A percentile compares a stretch with the other conserved stretches of the same genome.
phyloP scores from a whole-genome alignment of 108 stramenopile species.

The Cyclotella sp. region DNA sequence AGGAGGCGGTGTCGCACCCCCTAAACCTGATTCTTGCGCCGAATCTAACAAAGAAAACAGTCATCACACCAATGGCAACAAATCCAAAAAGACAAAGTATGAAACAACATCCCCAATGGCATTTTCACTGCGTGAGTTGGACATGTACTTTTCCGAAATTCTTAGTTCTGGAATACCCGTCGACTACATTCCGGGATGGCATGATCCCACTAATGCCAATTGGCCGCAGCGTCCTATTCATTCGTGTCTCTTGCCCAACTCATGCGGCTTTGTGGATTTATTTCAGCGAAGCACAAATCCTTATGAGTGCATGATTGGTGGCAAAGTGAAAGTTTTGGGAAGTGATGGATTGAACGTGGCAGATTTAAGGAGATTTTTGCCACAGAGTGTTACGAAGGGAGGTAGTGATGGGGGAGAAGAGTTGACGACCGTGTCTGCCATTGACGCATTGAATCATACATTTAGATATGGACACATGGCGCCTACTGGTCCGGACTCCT shows the following conservation, averaged over 20 bases:
- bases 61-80: constrained; percentile 23
- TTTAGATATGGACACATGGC: constrained; percentile 77
- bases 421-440: constrained; percentile 20
- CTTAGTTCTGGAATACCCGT: constrained; percentile 68
- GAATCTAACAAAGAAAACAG: constrained; percentile 13
- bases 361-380: constrained; percentile 69
- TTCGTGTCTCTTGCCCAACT: constrained; percentile 67
- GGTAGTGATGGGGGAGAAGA: constrained; percentile 22
- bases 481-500: constrained; percentile 88
- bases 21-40: background rate
- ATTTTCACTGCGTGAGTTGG: constrained; percentile 58
- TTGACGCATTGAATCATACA: constrained; percentile 68
- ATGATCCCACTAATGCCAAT: constrained; percentile 88
- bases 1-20: constrained; percentile 59
- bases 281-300: constrained; percentile 80
- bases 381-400: constrained; percentile 5
- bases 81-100: constrained; percentile 28
- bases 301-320: constrained; percentile 54
- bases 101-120: constrained; percentile 25
- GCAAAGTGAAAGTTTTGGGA: constrained; percentile 57
- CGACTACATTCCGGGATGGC: constrained; percentile 77
- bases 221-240: constrained; percentile 90
- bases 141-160: constrained; percentile 64
- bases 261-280: constrained; percentile 45
- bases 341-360: constrained; percentile 79